Evolutionary conservation across 495 filamentous ascomycete genomes (phyloP).

Genomic region (Hypoxylon rickii): DNA sequence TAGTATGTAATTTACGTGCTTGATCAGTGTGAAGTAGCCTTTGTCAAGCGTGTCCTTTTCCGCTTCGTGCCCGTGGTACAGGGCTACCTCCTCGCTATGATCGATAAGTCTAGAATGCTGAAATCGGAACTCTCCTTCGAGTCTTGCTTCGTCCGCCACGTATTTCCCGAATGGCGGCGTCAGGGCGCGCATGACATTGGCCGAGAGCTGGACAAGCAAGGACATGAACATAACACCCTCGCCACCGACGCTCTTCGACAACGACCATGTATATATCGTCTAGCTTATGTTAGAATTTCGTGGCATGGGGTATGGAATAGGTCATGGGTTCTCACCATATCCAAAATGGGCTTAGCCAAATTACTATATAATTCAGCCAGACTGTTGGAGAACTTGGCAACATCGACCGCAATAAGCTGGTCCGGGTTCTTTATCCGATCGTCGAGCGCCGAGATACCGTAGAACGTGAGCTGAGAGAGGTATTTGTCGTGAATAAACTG

Average conservation of each 20-base stretch:
- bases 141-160: conserved; percentile 90
- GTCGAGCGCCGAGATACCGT: conserved; percentile 91
- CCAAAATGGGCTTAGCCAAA: conserved; percentile 90
- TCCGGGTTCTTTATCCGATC: conserved; percentile 99
- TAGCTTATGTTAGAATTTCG: conserved; percentile 32
- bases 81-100: conserved; percentile 89
- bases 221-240: conserved; percentile 95
- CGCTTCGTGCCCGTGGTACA: conserved; percentile 91
- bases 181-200: conserved; percentile 88
- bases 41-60: conserved; percentile 98
- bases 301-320: too few species aligned
- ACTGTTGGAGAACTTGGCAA: conserved; percentile 93
- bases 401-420: conserved; percentile 95
- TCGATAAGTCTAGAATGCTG: conserved; percentile 94
- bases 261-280: conserved; percentile 88
- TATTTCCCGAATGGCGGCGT: conserved; percentile 99
- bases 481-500: conserved; percentile 93
- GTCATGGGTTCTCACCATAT: conserved; percentile 65
- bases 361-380: conserved; percentile 96
- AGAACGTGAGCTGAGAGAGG: conserved; percentile 95
- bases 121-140: conserved; percentile 96
- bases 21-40: conserved; percentile 97
- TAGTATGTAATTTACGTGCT: conserved; percentile 96
- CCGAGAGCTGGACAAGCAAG: conserved; percentile 87
- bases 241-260: conserved; percentile 90